Percentiles rank a stretch among this genome's conserved stretches.
Conservation (phyloP, 805 yeast species). For the Kazachstania africana region DNA sequence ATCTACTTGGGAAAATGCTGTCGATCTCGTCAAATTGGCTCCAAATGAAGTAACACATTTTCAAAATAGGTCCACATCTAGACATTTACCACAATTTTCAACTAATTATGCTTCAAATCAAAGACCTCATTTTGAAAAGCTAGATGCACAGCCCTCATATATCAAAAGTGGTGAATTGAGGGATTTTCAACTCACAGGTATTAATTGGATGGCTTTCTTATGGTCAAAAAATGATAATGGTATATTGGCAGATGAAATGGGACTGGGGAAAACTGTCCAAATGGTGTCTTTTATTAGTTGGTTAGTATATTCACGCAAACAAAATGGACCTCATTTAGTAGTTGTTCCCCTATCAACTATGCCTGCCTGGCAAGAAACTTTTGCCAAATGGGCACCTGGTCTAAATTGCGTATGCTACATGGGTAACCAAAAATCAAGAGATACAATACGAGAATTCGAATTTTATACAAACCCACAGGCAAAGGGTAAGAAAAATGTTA, state of each 20-base stretch:
- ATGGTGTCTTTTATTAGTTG: conserved; percentile 90
- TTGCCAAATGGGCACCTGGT: conserved; percentile 96
- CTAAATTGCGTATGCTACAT: conserved; percentile 83
- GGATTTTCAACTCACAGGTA: conserved; percentile 95
- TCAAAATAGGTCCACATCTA: conserved; percentile 71
- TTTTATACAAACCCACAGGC: conserved; percentile 50
- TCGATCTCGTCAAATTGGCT: conserved; percentile 69
- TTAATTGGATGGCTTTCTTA: conserved; percentile 98
- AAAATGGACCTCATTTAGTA: conserved; percentile 92
- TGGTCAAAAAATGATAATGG: conserved; percentile 98
- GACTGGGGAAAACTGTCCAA: conserved; percentile 94
- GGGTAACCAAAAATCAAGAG: conserved; percentile 84
- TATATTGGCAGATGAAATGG: conserved; percentile 97
- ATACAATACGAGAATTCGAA: conserved; percentile 73
- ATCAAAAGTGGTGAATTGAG: conserved; percentile 85
- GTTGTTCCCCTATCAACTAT: conserved; percentile 94
- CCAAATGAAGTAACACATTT: conserved; percentile 76
- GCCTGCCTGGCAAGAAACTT: conserved; percentile 99
- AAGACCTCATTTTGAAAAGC: conserved; percentile 84
- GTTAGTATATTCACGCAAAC: conserved; percentile 91
- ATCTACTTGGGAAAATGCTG: conserved; percentile 94
- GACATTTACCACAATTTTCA: conserved; percentile 71
- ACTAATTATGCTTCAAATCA: conserved; percentile 62
- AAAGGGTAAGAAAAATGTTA: conserved; percentile 46
- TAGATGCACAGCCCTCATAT: conserved; percentile 75